Base-by-base conservation (phyloP, 2,329 filamentous ascomycete genomes). In the Trichoderma cornu-damae region DNA sequence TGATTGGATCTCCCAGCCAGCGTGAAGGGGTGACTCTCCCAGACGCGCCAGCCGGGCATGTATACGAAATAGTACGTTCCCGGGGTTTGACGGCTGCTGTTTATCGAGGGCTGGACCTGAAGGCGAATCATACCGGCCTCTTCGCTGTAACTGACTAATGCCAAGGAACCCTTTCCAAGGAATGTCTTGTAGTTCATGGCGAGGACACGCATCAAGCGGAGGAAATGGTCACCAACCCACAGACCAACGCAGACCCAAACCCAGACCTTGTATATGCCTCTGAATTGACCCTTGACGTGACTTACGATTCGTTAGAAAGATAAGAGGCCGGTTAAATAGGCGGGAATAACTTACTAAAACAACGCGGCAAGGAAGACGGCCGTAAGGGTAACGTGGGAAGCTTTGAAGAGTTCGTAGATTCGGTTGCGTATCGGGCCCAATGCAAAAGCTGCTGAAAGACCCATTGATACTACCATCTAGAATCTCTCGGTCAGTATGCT, bases 331-430 rank as follows among this genome's bases (percentile, higher is more conserved):
- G 11, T 5, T n/a, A 6, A 24, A 22, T 28, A 14, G 34, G 11
- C 6, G 6, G 11, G 14, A n/a, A 67, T 67, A 3, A 72, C 77
- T 55, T 66, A 76, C 73, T 74, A 73, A 59, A 73, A 78, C 65
- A 79, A 72, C 1, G 72, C 72, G 32, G 74, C 69, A 3, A 81
- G 63, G 4, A 76, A 68, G 9, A 77, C 66, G 12, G 79, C 66
- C 0, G 80, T 72, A 1, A 82, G 63, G 3, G 73, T 65, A 11
- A 80, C 78, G 57, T 82, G 75, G 1, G 72, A 37, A 14, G 70
- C 57, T 30, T 78, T 67, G 58, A 78, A 78, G 6, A 70, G 51
- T 60, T 79, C 76, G 58, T 79, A 83, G 32, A 71, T 69, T 18
- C 60, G 58, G 6, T 48, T 52, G n/a, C 59, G 50, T 6, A 59